Conservation (phyloP, 306 rosid species). For the Cicer bijugum region DNA sequence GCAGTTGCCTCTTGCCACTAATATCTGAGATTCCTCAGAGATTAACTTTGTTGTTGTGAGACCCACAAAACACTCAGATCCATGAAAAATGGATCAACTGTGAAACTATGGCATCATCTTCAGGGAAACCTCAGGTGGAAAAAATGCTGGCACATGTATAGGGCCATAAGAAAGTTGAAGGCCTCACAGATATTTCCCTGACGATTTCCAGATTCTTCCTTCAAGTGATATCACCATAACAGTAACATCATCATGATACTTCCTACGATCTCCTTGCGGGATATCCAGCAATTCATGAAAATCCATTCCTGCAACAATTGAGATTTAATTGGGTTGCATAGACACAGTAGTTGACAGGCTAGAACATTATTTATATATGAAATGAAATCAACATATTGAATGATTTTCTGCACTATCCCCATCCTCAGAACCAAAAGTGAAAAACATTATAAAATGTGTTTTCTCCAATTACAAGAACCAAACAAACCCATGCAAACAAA, state of each 20-base stretch:
- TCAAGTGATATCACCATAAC: conserved; percentile 98
- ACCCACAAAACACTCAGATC: conserved; percentile 44
- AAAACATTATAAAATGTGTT: conserved; percentile 1
- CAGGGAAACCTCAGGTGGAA: conserved; percentile 44
- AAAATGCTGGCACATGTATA: conserved; percentile 41
- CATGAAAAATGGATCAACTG: conserved; percentile 64
- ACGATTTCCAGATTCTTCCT: conserved; percentile 99
- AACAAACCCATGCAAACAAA: conserved; percentile 20
- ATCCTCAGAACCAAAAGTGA: conserved; percentile 16
- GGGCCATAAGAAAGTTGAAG: conserved; percentile 45
- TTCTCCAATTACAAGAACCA: conserved; percentile 10
- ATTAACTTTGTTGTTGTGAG: conserved; percentile 51
- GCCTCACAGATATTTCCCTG: conserved; percentile 84
- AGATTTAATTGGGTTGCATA: conserved; percentile 13
- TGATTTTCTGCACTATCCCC: conserved; percentile 1
- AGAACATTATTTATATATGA: conserved; percentile 26
- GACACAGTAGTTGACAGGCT: neutral
- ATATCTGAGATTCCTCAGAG: conserved; percentile 46
- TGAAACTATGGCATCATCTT: conserved; percentile 53
- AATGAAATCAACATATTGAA: conserved; percentile 8
- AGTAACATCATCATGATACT: conserved; percentile 97
- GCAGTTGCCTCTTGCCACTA: conserved; percentile 48
- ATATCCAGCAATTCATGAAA: conserved; percentile 95
- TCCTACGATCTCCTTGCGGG: conserved; percentile 97
- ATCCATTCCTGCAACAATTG: conserved; percentile 77